Evolutionary conservation across 2,329 filamentous ascomycete species (phyloP).

Genomic region (Pyrenophora teres): DNA sequence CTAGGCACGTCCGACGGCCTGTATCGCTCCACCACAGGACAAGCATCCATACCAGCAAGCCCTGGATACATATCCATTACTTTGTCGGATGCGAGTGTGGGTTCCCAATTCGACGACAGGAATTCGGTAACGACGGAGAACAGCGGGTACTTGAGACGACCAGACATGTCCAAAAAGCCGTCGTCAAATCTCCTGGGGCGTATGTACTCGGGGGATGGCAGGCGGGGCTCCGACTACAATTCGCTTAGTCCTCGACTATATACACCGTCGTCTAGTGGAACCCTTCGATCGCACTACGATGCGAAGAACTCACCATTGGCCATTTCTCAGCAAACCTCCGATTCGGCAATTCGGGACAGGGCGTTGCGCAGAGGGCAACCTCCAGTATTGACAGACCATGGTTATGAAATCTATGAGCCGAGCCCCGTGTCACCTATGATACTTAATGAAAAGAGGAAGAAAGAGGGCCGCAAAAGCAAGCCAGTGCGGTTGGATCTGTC

Average conservation of each 20-base stretch:
- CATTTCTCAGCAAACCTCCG: constrained; percentile 53
- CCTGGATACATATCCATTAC: constrained; percentile 41
- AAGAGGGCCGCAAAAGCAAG: constrained; percentile 38
- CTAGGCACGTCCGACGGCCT: constrained; percentile 44
- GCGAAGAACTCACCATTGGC: constrained; percentile 46
- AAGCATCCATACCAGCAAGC: constrained; percentile 28
- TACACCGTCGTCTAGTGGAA: constrained; percentile 45
- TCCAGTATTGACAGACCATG: constrained; percentile 25
- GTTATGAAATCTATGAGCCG: constrained; percentile 15
- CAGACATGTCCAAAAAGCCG: constrained; percentile 35
- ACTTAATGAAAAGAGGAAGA: constrained; percentile 25
- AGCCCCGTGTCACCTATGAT: constrained; percentile 31
- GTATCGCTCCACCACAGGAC: constrained; percentile 31
- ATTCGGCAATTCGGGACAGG: constrained; percentile 52
- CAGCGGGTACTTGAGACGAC: constrained; percentile 20
- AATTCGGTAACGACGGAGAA: constrained; percentile 28
- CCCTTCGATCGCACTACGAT: constrained; percentile 52
- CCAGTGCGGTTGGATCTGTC: constrained; percentile 49
- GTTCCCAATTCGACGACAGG: constrained; percentile 32
- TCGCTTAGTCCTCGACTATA: constrained; percentile 35
- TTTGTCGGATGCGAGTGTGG: constrained; percentile 38
- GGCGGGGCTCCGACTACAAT: constrained; percentile 37
- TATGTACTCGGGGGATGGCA: constrained; percentile 27
- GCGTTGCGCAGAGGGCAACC: constrained; percentile 48
- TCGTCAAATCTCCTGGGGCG: constrained; percentile 43